Conservation (phyloP, 164 flowering plant genomes). For the Kalanchoe fedtschenkoi region DNA sequence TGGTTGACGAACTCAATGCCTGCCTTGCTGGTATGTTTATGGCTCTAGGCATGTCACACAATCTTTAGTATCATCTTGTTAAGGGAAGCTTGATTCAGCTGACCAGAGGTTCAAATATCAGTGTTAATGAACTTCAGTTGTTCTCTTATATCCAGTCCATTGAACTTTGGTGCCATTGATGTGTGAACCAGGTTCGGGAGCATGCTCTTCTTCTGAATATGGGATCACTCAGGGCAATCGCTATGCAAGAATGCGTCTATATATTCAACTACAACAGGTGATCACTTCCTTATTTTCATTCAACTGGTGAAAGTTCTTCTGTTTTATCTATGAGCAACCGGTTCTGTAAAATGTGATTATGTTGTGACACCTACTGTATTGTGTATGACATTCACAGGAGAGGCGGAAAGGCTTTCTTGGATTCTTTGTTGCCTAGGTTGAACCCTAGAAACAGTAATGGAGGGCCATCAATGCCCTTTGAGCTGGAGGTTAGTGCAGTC, state of each 20-base stretch:
- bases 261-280: conserved; percentile 88
- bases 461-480: conserved; percentile 85
- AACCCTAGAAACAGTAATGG: conserved; percentile 63
- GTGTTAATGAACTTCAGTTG: too few species aligned
- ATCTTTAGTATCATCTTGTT: too few species aligned
- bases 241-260: conserved; percentile 75
- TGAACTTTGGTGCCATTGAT: neutral
- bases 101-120: too few species aligned
- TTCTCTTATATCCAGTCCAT: too few species aligned
- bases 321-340: neutral
- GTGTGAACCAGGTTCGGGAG: conserved; percentile 65
- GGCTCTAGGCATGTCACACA: too few species aligned
- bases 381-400: conserved; percentile 25
- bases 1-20: conserved; percentile 95
- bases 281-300: conserved; percentile 8
- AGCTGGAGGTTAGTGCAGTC: conserved; percentile 61
- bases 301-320: neutral
- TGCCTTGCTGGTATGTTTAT: conserved; percentile 54
- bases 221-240: conserved; percentile 83
- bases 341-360: neutral
- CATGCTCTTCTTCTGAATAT: conserved; percentile 82
- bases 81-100: too few species aligned
- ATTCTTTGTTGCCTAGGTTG: conserved; percentile 74
- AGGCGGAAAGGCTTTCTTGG: conserved; percentile 87
- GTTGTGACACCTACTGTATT: neutral